Percentiles rank a stretch among this genome's conserved stretches.
These are phyloP conservation scores for Alternaria panax DNA, from an alignment of 2,329 filamentous ascomycete species.

Conservation along the genomic window DNA sequence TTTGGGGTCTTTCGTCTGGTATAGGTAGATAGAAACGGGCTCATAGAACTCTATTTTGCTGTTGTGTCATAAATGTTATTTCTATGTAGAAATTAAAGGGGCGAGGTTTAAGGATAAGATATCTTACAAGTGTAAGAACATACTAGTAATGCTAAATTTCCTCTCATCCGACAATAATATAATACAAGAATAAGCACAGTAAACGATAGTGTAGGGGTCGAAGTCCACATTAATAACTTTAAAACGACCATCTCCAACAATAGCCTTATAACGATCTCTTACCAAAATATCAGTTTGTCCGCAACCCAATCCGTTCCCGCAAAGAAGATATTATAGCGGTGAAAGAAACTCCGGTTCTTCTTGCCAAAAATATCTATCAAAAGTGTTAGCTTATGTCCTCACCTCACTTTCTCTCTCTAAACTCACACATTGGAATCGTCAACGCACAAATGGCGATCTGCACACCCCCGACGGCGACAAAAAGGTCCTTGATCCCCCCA, in stretches of 20 bases:
- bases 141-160: too few species aligned
- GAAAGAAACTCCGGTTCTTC: conserved; percentile 45
- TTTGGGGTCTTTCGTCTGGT: background rate
- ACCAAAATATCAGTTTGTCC: conserved; percentile 27
- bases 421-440: conserved; percentile 82
- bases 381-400: background rate
- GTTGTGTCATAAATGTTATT: too few species aligned
- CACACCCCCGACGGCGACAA: conserved; percentile 76
- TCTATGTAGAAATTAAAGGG: too few species aligned
- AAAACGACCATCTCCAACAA: background rate
- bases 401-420: background rate
- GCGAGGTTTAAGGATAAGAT: too few species aligned
- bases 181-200: background rate
- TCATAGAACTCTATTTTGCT: too few species aligned
- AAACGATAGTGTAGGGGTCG: background rate
- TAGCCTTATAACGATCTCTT: background rate
- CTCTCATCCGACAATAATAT: background rate
- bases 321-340: conserved; percentile 46
- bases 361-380: conserved; percentile 46
- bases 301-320: conserved; percentile 41
- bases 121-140: too few species aligned
- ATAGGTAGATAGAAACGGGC: too few species aligned
- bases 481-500: conserved; percentile 68
- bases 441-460: conserved; percentile 79
- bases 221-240: background rate